These are phyloP conservation scores for Leucocoprinus leucothites DNA, from an alignment of 768 basidiomycete genomes.

Conservation along the genomic window DNA sequence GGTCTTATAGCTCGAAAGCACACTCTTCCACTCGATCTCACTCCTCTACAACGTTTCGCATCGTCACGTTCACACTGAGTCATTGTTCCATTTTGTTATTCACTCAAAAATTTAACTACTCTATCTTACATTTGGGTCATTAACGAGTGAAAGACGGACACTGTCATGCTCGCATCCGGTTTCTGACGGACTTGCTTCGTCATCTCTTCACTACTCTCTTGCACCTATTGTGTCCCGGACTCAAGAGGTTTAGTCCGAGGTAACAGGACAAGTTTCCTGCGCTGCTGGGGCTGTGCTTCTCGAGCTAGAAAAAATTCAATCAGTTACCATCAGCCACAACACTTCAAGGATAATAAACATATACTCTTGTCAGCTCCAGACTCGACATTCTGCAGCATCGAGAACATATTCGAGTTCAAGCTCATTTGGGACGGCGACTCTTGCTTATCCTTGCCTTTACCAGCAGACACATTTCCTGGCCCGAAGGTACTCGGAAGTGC, in stretches of 20 bases:
- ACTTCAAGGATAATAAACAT: background rate
- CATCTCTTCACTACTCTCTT: constrained; percentile 47
- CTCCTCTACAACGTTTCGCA: no score
- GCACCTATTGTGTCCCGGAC: constrained; percentile 36
- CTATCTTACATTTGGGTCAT: no score
- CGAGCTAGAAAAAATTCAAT: constrained; percentile 22
- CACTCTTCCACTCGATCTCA: no score
- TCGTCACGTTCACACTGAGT: no score
- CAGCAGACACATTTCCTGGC: constrained; percentile 79
- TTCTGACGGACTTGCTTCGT: no score
- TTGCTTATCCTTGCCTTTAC: constrained; percentile 60
- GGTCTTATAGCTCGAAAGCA: no score
- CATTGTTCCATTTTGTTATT: no score
- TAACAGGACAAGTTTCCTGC: constrained; percentile 69
- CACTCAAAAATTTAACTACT: no score
- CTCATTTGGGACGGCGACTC: constrained; percentile 77
- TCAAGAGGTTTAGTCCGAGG: constrained; percentile 77
- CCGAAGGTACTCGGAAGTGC: constrained; percentile 71
- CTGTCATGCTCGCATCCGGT: no score
- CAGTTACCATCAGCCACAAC: background rate
- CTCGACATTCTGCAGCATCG: constrained; percentile 71
- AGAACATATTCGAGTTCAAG: constrained; percentile 86
- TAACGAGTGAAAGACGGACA: no score
- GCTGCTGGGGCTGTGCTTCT: constrained; percentile 52
- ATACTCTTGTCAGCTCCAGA: constrained; percentile 57